Percentiles rank a stretch among this genome's conserved stretches.
These are phyloP conservation scores for Acanthamoeba lenticulata DNA, from an alignment of 208 protist genomes.

Conservation along the genomic window DNA sequence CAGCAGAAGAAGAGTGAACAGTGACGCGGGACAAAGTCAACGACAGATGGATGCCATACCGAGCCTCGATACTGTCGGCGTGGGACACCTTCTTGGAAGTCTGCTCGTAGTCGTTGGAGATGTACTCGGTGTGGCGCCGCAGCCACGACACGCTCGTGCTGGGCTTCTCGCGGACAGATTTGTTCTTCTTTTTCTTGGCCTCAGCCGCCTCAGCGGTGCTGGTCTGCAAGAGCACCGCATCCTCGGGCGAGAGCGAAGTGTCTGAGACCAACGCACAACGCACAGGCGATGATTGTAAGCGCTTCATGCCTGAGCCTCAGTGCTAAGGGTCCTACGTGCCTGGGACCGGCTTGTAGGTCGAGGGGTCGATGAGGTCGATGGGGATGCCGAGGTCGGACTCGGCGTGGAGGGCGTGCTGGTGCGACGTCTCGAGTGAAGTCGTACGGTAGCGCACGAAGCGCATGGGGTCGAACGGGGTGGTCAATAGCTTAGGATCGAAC, in stretches of 20 bases:
- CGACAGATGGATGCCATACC: not conserved
- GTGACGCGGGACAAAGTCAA: not conserved
- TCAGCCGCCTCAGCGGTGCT: not conserved
- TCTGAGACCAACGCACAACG: not conserved
- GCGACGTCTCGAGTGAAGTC: constrained; percentile 71
- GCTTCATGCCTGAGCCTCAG: not conserved
- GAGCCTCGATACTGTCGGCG: constrained; percentile 1
- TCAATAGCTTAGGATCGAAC: constrained; percentile 76
- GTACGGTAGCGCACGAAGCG: constrained; percentile 68
- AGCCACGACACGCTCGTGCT: constrained; percentile 67
- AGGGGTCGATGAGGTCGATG: constrained; percentile 75
- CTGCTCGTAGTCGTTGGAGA: constrained; percentile 50
- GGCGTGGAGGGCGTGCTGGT: constrained; percentile 69
- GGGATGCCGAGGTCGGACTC: constrained; percentile 76
- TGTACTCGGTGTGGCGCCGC: constrained; percentile 71
- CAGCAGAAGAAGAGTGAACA: not conserved
- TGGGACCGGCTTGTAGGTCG: constrained; percentile 50
- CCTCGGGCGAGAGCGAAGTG: not conserved
- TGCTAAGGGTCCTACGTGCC: not conserved
- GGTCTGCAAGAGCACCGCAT: not conserved
- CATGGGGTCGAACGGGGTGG: constrained; percentile 64
- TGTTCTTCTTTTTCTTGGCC: not conserved
- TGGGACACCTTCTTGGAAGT: not conserved
- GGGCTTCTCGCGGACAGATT: constrained; percentile 28
- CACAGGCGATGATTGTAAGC: too few relatives aligned